Evolutionary conservation across 1,284 basidiomycete species (phyloP), one percentile per base, ranked within the genome.

Genomic region (Cryptococcus sp.): DNA sequence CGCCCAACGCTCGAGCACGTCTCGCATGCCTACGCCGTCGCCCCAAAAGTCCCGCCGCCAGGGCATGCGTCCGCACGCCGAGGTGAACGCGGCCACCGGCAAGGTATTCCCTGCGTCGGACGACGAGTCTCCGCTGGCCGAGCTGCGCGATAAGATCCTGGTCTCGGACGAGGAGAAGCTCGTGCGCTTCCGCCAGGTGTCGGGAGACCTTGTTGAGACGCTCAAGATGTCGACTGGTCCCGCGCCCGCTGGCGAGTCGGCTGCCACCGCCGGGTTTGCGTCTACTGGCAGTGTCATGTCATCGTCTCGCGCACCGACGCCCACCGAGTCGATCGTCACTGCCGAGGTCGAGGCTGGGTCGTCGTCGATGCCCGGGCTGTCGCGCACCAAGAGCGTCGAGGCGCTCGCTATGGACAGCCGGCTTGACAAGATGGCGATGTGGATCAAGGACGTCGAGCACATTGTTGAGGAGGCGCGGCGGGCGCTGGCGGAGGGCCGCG

Each of bases 391-490:
- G 40, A 56, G 55, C 13, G 47, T 60, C 28, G 64, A 65, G 18
- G 62, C 62, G 38, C 46, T 63, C 9, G 62, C 63, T n/a, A 62
- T 71, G 12, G 69, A 73, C 16, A 63, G 56, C 24, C 61, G 70
- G 24, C 65, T 75, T 36, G 70, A 75, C 56, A 68, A 71, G 48
- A 70, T 77, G 40, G 65, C 75, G 1, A 58, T 52, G 36, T 74
- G 74, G 71, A 75, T 76, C 43, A 75, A 76, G 58, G 59, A 60
- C 44, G 69, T 77, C 44, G 75, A 78, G 51, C 63, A 53, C 37
- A 73, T 76, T 35, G 73, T 78, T 36, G 70, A 72, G 43, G 70
- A 73, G 21, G 74, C 76, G n/a, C 67, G 73, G 16, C 57, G 60
- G 45, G 75, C 76, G 0, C 48, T 74, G 15, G 65, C 66, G 1